Percentiles rank a stretch among this genome's conserved stretches.
Evolutionary conservation across 2,329 filamentous ascomycete genomes (phyloP).

Genomic region (Aspergillus sp.): DNA sequence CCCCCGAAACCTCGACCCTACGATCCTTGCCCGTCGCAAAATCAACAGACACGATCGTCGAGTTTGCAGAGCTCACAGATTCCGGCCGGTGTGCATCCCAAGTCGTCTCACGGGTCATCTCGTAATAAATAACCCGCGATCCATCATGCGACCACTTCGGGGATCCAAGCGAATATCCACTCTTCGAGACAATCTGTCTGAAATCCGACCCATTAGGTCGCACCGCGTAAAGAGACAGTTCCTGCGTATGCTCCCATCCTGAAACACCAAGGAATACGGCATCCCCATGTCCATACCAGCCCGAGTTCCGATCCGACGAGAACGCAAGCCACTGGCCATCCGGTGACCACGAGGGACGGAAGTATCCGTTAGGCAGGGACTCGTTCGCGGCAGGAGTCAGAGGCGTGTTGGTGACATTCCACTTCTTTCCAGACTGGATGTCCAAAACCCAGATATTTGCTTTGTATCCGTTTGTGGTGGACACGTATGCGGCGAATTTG

Average conservation of each 20-base stretch:
- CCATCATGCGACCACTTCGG: conserved; percentile 35
- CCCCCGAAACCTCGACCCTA: conserved; percentile 20
- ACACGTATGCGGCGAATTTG: conserved; percentile 34
- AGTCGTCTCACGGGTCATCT: conserved; percentile 34
- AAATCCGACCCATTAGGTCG: conserved; percentile 33
- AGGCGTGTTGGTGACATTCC: conserved; percentile 33
- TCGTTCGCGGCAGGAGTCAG: conserved; percentile 8
- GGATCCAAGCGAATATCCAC: conserved; percentile 31
- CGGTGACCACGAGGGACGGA: conserved; percentile 37
- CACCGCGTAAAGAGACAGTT: conserved; percentile 36
- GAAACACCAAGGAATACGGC: conserved; percentile 20
- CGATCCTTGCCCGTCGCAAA: conserved; percentile 33
- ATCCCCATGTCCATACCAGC: conserved; percentile 37
- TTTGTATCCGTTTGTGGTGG: conserved; percentile 28
- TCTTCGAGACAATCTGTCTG: conserved; percentile 26
- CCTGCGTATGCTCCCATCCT: conserved; percentile 39
- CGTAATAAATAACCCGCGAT: conserved; percentile 33
- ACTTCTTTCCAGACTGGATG: conserved; percentile 23
- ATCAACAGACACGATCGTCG: conserved; percentile 29
- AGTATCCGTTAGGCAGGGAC: conserved; percentile 30
- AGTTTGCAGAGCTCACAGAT: conserved; percentile 10
- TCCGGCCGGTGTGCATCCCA: conserved; percentile 31
- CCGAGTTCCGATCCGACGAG: conserved; percentile 37
- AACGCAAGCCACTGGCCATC: conserved; percentile 39
- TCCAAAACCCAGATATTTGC: conserved; percentile 39